Evolutionary conservation across 2,329 filamentous ascomycete species (phyloP).

Genomic region (Paraconiothyrium sp.): DNA sequence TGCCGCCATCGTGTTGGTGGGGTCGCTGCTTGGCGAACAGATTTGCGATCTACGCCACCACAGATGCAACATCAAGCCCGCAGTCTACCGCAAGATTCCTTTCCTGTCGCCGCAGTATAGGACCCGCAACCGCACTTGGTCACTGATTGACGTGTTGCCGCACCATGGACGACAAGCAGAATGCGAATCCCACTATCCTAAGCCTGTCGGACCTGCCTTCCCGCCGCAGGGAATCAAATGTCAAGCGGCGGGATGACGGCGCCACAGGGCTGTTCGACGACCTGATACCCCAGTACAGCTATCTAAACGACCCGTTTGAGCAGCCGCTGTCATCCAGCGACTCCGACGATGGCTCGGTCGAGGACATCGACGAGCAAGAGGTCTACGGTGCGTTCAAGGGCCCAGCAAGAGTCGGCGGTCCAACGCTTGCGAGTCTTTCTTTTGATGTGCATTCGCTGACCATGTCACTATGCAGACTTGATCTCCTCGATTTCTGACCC

Average conservation of each 20-base stretch:
- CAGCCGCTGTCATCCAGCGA: conserved; percentile 48
- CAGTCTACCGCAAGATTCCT: not conserved
- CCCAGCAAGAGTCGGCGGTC: conserved; percentile 6
- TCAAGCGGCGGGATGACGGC: conserved; percentile 56
- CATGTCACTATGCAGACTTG: conserved; percentile 70
- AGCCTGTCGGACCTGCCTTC: conserved; percentile 89
- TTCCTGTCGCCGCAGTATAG: not conserved
- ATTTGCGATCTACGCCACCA: not conserved
- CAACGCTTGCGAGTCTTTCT: not conserved
- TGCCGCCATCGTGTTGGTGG: not conserved
- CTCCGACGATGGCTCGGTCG: conserved; percentile 69
- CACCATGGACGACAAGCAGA: conserved; percentile 63
- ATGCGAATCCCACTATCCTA: conserved; percentile 93
- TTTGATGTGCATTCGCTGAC: conserved; percentile 31
- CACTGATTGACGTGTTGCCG: conserved; percentile 3
- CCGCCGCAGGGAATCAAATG: conserved; percentile 63
- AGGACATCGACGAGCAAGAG: conserved; percentile 96
- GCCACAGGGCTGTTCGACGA: conserved; percentile 64
- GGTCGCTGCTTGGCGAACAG: conserved; percentile 2
- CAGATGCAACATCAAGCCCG: not conserved
- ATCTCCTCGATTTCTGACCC: conserved; percentile 96
- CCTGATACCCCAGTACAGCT: conserved; percentile 60
- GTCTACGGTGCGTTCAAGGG: conserved; percentile 75
- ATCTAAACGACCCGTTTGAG: conserved; percentile 60
- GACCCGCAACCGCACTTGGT: not conserved